Conservation (phyloP, 768 basidiomycete species). For the Sporobolomyces pararoseus region DNA sequence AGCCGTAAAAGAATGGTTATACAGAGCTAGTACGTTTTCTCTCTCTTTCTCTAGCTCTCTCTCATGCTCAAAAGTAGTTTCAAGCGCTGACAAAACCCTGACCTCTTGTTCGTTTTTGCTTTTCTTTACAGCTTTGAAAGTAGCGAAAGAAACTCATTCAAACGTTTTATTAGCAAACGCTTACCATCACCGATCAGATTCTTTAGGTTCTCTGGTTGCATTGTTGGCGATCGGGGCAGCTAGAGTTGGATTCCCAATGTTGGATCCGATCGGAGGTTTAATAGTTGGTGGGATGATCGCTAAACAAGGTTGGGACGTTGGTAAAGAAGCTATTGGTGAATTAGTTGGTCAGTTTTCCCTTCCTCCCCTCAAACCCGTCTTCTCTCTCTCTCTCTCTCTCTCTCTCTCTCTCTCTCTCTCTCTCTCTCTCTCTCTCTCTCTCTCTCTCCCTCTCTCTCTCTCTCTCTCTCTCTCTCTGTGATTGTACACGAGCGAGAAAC, state of each 20-base stretch:
- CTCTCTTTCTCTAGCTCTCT: neutral
- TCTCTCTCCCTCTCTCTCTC: too few species aligned
- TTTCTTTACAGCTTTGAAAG: constrained; percentile 51
- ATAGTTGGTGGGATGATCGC: constrained; percentile 44
- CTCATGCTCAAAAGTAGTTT: neutral
- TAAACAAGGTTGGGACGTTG: constrained; percentile 44
- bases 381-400: too few species aligned
- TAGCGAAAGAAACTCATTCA: constrained; percentile 84
- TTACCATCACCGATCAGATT: constrained; percentile 94
- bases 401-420: too few species aligned
- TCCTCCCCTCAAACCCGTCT: too few species aligned
- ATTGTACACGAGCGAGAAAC: too few species aligned
- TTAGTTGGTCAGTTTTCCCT: constrained; percentile 34
- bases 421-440: too few species aligned
- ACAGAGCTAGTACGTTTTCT: constrained; percentile 58
- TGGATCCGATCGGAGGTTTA: constrained; percentile 90
- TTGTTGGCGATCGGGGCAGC: constrained; percentile 74
- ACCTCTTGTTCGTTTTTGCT: too few species aligned
- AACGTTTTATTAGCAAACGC: constrained; percentile 94
- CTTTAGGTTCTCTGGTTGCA: constrained; percentile 85
- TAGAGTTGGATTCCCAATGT: constrained; percentile 71
- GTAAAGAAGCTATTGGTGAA: constrained; percentile 40
- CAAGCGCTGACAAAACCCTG: too few species aligned
- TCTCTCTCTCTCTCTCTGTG: neutral
- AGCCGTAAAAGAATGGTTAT: constrained; percentile 85